Conservation (phyloP, 2,329 filamentous ascomycete species). For the Rutstroemia sp. region DNA sequence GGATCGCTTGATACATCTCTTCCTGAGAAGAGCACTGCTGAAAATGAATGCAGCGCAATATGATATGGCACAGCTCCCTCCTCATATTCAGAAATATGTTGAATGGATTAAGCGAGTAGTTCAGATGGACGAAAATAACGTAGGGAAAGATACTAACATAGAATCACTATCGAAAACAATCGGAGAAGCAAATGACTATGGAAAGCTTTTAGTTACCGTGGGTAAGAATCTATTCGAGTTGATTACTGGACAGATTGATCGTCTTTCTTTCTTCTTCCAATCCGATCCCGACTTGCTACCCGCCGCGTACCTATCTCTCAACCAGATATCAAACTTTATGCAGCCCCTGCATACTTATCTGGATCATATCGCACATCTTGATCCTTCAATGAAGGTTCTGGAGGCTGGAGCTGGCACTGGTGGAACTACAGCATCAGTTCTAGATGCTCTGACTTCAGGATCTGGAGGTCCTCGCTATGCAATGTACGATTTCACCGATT, state of each 20-base stretch:
- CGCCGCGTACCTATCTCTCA: background rate
- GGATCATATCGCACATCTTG: conserved; percentile 7
- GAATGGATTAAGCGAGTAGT: background rate
- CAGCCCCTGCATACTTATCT: background rate
- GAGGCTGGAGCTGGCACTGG: conserved; percentile 22
- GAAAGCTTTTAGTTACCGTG: background rate
- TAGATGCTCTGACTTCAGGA: conserved; percentile 3
- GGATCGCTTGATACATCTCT: background rate
- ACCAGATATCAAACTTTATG: background rate
- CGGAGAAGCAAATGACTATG: background rate
- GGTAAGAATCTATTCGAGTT: background rate
- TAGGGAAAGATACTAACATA: background rate
- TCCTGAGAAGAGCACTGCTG: background rate
- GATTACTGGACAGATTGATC: background rate
- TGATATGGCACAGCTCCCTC: background rate
- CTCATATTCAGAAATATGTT: background rate
- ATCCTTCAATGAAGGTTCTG: conserved; percentile 18
- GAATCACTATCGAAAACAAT: background rate
- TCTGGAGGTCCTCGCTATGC: background rate
- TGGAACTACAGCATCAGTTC: conserved; percentile 8
- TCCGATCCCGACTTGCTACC: background rate
- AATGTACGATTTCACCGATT: conserved; percentile 28
- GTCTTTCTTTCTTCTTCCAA: background rate
- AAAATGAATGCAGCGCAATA: background rate
- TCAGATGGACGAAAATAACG: background rate